These are phyloP conservation scores for Solanum pinnatisectum DNA, from an alignment of 257 asterid species.

Conservation along the genomic window DNA sequence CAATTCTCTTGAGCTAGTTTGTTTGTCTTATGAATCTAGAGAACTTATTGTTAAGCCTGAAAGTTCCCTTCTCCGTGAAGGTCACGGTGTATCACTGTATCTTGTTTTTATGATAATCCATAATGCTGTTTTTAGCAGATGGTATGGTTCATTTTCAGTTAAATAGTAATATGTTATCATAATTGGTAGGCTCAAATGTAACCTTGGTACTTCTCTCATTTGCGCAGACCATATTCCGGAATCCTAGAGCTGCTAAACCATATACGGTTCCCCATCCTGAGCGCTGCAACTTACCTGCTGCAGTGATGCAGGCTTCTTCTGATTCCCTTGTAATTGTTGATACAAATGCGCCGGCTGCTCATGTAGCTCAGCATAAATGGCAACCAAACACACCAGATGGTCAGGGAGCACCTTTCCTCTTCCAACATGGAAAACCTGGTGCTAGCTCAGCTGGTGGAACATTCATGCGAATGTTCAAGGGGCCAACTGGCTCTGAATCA, in stretches of 20 bases:
- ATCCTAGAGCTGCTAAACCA: conserved; percentile 73
- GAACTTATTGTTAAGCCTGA: neutral
- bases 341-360: conserved; percentile 80
- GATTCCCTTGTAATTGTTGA: conserved; percentile 83
- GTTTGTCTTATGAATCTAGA: neutral
- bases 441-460: conserved; percentile 69
- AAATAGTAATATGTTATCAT: neutral
- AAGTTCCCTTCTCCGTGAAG: neutral
- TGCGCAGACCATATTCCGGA: conserved; percentile 89
- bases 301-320: conserved; percentile 83
- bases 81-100: neutral
- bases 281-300: conserved; percentile 97
- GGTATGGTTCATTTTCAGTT: neutral
- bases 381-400: conserved; percentile 99
- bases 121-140: neutral
- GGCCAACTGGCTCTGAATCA: conserved; percentile 49
- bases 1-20: neutral
- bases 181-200: neutral
- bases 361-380: conserved; percentile 93
- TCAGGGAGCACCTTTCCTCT: conserved; percentile 94
- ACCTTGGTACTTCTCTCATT: neutral
- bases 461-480: conserved; percentile 95
- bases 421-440: conserved; percentile 80
- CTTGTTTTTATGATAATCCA: neutral
- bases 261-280: conserved; percentile 78